Base-by-base conservation (phyloP, 2,329 filamentous ascomycete genomes). In the Aspergillus brasiliensis region DNA sequence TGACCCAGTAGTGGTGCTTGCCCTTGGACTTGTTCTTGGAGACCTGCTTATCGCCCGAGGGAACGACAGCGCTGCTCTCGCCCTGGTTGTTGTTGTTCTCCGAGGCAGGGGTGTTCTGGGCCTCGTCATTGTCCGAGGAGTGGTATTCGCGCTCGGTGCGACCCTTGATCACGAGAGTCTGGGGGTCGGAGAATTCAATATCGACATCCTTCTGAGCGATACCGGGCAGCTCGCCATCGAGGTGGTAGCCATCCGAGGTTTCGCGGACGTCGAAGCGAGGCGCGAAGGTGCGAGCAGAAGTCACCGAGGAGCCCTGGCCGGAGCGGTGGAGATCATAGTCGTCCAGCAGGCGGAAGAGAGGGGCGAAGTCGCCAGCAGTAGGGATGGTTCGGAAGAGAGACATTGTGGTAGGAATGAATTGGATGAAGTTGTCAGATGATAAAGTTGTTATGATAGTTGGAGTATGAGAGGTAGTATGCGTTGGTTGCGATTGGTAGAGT, bases 1-100 rank as follows among this genome's bases (percentile, higher is more conserved):
- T 81, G 57, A 86, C 80, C 86, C 85, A 88, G 77, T 83, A 87
- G 64, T 80, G 82, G 52, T 78, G 71, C 38, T 72, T 68, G 52
- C 23, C 10, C 15, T 62, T 61, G 38, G 70, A 44, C 5, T 54
- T 40, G 37, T 62, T 42, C 52, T 67, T 62, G 46, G 57, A 28
- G 47, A 63, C 58, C 34, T 63, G 56, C 48, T 67, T 62, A 67
- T 77, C 54, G 56, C 62, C 42, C 70, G 73, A 62, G 67, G 75
- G 74, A 47, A 71, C 58, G 40, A 77, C 67, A 66, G 67, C 67
- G 57, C 57, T 62, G 31, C 55, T 54, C 11, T 56, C 44, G 48
- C 23, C 71, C 70, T 47, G 21, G 3, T 74, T 72, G n/a, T 69
- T 69, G 51, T 48, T 19, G 15, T 71, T 69, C 54, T 81, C 80